Base-by-base conservation (phyloP, 306 rosid species). In the Cucumis hystrix region DNA sequence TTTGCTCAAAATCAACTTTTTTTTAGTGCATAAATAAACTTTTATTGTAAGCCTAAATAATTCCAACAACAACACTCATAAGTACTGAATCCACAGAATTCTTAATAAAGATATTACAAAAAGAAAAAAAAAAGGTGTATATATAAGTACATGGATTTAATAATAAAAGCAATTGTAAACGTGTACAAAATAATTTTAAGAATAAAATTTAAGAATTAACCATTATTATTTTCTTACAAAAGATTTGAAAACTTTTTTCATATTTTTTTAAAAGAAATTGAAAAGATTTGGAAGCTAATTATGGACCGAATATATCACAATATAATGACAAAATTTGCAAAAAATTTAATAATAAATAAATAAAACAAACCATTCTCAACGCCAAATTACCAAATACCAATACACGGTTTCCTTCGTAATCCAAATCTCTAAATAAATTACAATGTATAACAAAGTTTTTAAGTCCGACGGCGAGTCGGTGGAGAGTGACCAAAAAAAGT, bases 381-480 rank as follows among this genome's bases (percentile, higher is more conserved):
- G 57, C 57, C 20, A 69, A 39, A 49, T 71, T 71, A 49, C 76
- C 60, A 49, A 16, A 41, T 69, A 49, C 76, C 76, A 10, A 57
- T 40, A 25, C 67, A 60, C 79, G 57, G 13, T 76, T 25, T 45
- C 20, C 56, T 80, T 66, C 85, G 83, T 76, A 84, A 82, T 82
- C 80, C 61, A 82, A 80, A 84, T 75, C 20, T 78, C 11, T 10
- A 62, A 82, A 83, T 83, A 69, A 81, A 72, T 35, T 69, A 49
- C 47, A 85, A 75, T 79, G 78, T 78, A 84, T 54, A 78, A 82
- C 77, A 47, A 66, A 8, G 63, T 28, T 74, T 88, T 80, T 69
- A 82, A 80, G 84, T 86, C 92, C 89, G 86, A 83, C 84, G 40
- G 65, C 71, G 47, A 79, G 87, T 82, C 82, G 91, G 89, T 81